Evolutionary conservation across 257 asterid species (phyloP).

Genomic region (Nicotiana noctiflora): DNA sequence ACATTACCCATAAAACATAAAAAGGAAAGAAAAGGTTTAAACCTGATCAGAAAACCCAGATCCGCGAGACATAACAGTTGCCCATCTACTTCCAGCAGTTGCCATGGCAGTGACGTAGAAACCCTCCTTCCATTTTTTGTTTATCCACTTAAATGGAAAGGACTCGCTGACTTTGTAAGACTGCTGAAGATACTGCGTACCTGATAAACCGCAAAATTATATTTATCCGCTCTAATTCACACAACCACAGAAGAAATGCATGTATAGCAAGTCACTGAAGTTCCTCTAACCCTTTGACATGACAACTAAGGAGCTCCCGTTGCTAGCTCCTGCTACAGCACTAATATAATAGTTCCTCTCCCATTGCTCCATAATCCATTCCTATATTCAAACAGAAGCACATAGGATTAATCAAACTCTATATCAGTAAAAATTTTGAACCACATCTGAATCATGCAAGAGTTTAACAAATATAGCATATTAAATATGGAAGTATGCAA

Average conservation of each 20-base stretch:
- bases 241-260: background rate
- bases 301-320: constrained; percentile 56
- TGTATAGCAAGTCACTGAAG: background rate
- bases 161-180: constrained; percentile 67
- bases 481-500: background rate
- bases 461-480: background rate
- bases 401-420: background rate
- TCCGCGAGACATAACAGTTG: constrained; percentile 70
- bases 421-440: background rate
- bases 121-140: constrained; percentile 72
- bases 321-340: constrained; percentile 61
- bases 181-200: constrained; percentile 54
- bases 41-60: constrained; percentile 65
- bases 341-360: constrained; percentile 57
- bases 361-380: constrained; percentile 76
- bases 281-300: constrained; percentile 64
- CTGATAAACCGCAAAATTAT: constrained; percentile 19
- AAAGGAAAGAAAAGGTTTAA: background rate
- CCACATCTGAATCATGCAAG: background rate
- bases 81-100: constrained; percentile 64
- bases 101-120: constrained; percentile 70
- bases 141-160: constrained; percentile 70
- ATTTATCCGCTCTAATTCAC: background rate
- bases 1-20: background rate
- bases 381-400: constrained; percentile 27